A percentile compares a stretch with the other conserved stretches of the same genome.
Evolutionary conservation across 441 rosid genomes (phyloP).

Genomic region (Pelargonium cotyledonis): DNA sequence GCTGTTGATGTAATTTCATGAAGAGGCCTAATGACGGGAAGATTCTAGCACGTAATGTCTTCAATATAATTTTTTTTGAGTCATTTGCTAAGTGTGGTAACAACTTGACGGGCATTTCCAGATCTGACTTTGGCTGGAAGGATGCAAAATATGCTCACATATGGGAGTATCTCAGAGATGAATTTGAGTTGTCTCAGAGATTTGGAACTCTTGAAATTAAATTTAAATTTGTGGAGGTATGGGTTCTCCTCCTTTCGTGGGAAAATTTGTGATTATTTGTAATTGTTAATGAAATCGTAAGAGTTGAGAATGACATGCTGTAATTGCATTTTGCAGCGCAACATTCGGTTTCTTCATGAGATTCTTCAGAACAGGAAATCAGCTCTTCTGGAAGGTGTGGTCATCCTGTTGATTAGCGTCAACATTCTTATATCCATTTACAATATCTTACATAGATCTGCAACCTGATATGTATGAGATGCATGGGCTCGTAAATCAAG

Average conservation of each 20-base stretch:
- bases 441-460: constrained; percentile 46
- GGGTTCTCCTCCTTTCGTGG: not conserved
- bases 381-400: constrained; percentile 86
- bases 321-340: constrained; percentile 53
- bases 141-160: constrained; percentile 92
- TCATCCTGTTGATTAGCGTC: constrained; percentile 66
- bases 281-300: not conserved
- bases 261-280: not conserved
- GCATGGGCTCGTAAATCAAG: no score
- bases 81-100: not conserved
- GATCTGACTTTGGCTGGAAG: constrained; percentile 98
- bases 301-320: not conserved
- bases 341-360: constrained; percentile 82
- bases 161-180: constrained; percentile 95
- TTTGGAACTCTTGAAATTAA: constrained; percentile 94
- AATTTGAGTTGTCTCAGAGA: constrained; percentile 85
- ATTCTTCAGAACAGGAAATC: constrained; percentile 93
- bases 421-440: constrained; percentile 68
- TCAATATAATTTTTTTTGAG: no score
- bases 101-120: constrained; percentile 27
- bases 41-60: no score
- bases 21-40: no score
- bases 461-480: no score
- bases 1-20: no score
- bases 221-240: constrained; percentile 90